Percentiles rank a stretch among this genome's conserved stretches.
Conservation (phyloP, 2,329 filamentous ascomycete genomes). For the Clarireedia homoeocarpa region DNA sequence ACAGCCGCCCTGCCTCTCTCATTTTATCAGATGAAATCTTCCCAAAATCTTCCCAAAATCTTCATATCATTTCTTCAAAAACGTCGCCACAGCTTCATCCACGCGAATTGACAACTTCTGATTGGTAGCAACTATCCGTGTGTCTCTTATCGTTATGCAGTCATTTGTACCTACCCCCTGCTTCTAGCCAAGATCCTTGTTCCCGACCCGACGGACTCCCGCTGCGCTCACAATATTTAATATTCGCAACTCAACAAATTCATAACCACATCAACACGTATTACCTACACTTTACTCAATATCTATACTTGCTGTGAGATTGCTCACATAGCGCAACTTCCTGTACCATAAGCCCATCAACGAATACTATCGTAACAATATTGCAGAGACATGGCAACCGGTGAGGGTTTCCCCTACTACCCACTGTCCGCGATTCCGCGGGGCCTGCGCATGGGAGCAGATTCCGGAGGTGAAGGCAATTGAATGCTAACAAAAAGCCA, state of each 20-base stretch:
- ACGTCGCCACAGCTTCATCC: background rate
- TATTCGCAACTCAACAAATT: background rate
- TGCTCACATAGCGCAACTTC: background rate
- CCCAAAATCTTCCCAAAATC: no score
- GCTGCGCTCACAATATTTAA: background rate
- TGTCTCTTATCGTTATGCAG: slow-evolving; percentile 1
- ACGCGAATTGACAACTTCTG: background rate
- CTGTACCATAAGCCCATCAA: background rate
- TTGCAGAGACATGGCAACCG: background rate
- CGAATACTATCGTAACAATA: no score
- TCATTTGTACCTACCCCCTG: background rate
- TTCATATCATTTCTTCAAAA: no score
- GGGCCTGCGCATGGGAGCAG: background rate
- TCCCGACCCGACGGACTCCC: background rate
- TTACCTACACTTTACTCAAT: background rate
- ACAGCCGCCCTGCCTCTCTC: background rate
- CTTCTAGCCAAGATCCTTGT: background rate
- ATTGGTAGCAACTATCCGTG: slow-evolving; percentile 1
- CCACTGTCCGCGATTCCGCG: background rate
- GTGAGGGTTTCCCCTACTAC: background rate
- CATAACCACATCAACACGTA: background rate
- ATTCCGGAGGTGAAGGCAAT: background rate
- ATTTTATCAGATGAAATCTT: no score
- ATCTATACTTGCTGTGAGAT: background rate
- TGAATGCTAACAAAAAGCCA: background rate